These are phyloP conservation scores for Cetraspora pellucida DNA, from an alignment of 192 early-diverging fungal genomes.

Conservation along the genomic window DNA sequence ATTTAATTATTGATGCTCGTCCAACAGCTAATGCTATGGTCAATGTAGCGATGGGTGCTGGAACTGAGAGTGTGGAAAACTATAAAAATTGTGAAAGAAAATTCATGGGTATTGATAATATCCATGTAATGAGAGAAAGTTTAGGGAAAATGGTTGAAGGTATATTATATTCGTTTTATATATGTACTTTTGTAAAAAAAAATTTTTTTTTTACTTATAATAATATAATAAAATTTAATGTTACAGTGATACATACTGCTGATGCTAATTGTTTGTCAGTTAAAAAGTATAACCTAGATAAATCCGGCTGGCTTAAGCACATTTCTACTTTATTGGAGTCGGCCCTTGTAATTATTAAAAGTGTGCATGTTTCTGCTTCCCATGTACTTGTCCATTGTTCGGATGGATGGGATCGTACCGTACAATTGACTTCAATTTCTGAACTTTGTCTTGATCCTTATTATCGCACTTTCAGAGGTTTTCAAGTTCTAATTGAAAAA, in stretches of 20 bases:
- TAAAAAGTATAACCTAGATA: conserved; percentile 57
- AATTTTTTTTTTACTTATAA: background rate
- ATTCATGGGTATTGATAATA: conserved; percentile 95
- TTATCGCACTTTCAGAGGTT: conserved; percentile 92
- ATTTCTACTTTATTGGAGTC: conserved; percentile 83
- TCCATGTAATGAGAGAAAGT: conserved; percentile 96
- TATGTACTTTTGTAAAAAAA: background rate
- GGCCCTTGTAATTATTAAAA: conserved; percentile 75
- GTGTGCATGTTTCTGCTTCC: conserved; percentile 70
- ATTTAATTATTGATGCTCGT: conserved; percentile 95
- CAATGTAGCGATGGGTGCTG: conserved; percentile 90
- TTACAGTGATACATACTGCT: conserved; percentile 53
- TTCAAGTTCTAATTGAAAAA: conserved; percentile 91
- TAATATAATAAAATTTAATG: background rate
- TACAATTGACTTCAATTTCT: conserved; percentile 87
- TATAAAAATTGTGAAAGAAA: conserved; percentile 86
- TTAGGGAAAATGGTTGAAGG: conserved; percentile 82
- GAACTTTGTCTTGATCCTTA: conserved; percentile 93
- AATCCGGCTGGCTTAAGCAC: conserved; percentile 88
- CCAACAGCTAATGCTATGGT: conserved; percentile 93
- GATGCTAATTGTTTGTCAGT: conserved; percentile 52
- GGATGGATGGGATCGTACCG: conserved; percentile 98
- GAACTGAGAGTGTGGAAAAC: conserved; percentile 93
- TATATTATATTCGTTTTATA: conserved; percentile 39
- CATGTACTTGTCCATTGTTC: conserved; percentile 98